These are phyloP conservation scores for Aspergillus sclerotiicarbonarius DNA, from an alignment of 495 filamentous ascomycete genomes.

Conservation along the genomic window DNA sequence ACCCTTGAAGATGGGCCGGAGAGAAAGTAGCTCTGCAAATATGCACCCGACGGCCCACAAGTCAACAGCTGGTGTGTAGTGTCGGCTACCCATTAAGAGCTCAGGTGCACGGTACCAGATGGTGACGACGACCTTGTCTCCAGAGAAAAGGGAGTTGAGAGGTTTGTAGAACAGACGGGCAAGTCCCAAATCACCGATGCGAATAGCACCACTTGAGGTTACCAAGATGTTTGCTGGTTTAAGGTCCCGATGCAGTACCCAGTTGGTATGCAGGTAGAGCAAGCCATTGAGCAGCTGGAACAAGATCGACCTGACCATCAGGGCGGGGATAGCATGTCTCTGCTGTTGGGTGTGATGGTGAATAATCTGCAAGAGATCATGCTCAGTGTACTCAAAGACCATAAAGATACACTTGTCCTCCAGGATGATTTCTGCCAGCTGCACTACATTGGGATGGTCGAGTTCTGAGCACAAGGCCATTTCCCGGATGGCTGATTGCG, in stretches of 20 bases:
- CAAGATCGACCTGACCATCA: slow-evolving; percentile 85
- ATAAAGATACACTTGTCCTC: slow-evolving; percentile 99
- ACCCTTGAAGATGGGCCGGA: slow-evolving; percentile 96
- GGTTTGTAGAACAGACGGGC: slow-evolving; percentile 94
- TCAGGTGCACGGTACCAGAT: slow-evolving; percentile 99
- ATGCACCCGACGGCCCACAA: slow-evolving; percentile 98
- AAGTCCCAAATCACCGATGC: slow-evolving; percentile 90
- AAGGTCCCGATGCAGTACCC: slow-evolving; percentile 94
- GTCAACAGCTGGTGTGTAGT: slow-evolving; percentile 96
- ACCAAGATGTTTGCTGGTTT: slow-evolving; percentile 99
- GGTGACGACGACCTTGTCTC: slow-evolving; percentile 98
- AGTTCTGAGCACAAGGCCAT: slow-evolving; percentile 98
- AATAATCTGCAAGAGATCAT: slow-evolving; percentile 95
- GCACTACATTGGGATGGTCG: slow-evolving; percentile 84
- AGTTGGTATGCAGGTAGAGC: slow-evolving; percentile 92
- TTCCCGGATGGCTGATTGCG: slow-evolving; percentile 93
- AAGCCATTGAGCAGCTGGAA: slow-evolving; percentile 93
- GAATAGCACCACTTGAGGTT: slow-evolving; percentile 81
- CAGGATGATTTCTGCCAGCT: slow-evolving; percentile 91
- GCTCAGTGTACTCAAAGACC: slow-evolving; percentile 99
- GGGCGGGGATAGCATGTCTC: slow-evolving; percentile 80
- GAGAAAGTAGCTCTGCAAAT: slow-evolving; percentile 87
- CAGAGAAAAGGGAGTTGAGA: slow-evolving; percentile 81
- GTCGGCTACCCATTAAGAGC: slow-evolving; percentile 81
- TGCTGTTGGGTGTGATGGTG: slow-evolving; percentile 93